Evolutionary conservation across 306 rosid species (phyloP).

Genomic region (Pyrus bretschneideri): DNA sequence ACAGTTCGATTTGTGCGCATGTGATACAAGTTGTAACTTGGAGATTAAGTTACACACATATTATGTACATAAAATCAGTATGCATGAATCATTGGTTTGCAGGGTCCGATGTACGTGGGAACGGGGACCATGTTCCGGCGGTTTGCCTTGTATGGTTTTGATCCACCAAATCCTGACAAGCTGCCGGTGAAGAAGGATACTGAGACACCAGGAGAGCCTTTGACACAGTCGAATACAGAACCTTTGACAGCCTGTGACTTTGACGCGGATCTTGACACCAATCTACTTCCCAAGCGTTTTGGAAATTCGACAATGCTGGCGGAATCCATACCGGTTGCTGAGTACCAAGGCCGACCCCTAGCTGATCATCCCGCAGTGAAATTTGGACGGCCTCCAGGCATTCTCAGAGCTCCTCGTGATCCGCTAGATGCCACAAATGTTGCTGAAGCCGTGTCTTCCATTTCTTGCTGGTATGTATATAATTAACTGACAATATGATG

Average conservation of each 20-base stretch:
- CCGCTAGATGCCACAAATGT: constrained; percentile 74
- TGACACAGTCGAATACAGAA: constrained; percentile 5
- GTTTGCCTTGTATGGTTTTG: constrained; percentile 77
- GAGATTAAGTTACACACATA: neutral
- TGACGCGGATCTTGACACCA: constrained; percentile 60
- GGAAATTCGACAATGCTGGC: constrained; percentile 72
- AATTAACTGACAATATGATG: neutral
- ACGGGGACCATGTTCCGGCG: constrained; percentile 87
- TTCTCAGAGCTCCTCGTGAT: constrained; percentile 58
- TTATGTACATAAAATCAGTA: neutral
- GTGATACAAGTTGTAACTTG: neutral
- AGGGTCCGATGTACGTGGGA: constrained; percentile 88
- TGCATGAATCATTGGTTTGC: neutral
- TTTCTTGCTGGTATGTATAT: constrained; percentile 61
- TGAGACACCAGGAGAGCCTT: constrained; percentile 19
- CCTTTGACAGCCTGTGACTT: constrained; percentile 43
- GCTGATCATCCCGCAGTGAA: constrained; percentile 72
- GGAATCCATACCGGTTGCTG: constrained; percentile 54
- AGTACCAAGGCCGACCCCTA: constrained; percentile 76
- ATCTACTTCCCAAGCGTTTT: constrained; percentile 67
- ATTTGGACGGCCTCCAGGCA: constrained; percentile 72
- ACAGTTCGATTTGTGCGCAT: neutral
- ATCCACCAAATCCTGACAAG: constrained; percentile 49
- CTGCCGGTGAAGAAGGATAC: neutral
- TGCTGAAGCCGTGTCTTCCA: constrained; percentile 76